Conservation (phyloP, 106 monocot genomes). For the Dactylorhiza incarnata region DNA sequence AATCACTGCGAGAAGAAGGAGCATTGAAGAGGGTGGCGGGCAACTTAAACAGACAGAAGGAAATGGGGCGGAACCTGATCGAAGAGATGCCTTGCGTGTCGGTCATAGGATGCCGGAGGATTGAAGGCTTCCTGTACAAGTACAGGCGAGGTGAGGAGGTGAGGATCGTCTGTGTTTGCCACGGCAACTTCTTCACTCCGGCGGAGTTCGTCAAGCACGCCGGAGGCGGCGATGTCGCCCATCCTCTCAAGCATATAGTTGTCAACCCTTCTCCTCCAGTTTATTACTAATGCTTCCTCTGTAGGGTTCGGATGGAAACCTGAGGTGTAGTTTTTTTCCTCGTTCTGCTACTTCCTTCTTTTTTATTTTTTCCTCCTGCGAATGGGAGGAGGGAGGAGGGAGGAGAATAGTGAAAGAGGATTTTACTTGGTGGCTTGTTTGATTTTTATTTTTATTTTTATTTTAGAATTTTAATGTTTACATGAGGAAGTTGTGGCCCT, state of each 20-base stretch:
- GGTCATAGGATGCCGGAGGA: conserved; percentile 24
- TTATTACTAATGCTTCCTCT: conserved; percentile 5
- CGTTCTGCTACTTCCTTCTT: neutral
- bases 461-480: too few relatives aligned
- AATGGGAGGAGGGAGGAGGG: neutral
- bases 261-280: conserved; percentile 14
- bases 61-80: conserved; percentile 27
- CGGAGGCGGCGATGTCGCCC: conserved; percentile 33
- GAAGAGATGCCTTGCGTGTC: conserved; percentile 39
- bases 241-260: conserved; percentile 41
- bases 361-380: neutral
- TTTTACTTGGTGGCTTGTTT: neutral
- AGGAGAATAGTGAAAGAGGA: neutral
- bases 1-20: neutral
- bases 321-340: neutral
- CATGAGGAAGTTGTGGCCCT: too few relatives aligned
- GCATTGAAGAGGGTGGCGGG: neutral
- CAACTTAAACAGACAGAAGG: conserved; percentile 8
- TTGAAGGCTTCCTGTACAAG: conserved; percentile 43
- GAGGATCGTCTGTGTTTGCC: conserved; percentile 43
- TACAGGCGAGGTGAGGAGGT: conserved; percentile 37
- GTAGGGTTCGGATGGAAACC: neutral
- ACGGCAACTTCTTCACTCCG: conserved; percentile 40
- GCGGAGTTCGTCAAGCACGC: conserved; percentile 47
- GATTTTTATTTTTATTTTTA: neutral